phyloP scores from a whole-genome alignment of 2,329 filamentous ascomycete genomes.

The Beauveria bassiana region DNA sequence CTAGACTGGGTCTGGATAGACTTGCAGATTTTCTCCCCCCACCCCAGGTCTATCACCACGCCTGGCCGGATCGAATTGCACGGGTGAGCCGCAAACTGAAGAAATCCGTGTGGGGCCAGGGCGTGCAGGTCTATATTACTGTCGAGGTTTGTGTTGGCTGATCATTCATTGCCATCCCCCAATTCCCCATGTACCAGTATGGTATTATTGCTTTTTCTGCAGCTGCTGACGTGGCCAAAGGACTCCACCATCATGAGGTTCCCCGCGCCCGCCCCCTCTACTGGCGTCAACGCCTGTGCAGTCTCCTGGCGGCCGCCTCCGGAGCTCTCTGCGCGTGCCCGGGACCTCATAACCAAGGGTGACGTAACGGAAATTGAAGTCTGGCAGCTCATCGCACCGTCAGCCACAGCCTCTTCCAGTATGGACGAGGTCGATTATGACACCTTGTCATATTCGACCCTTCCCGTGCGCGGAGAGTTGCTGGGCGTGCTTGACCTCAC shows the following conservation, averaged over 20 bases:
- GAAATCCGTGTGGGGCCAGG: constrained; percentile 1
- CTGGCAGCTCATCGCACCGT: constrained; percentile 3
- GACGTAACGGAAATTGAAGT: constrained; percentile 6
- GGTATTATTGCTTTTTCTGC: too few relatives aligned
- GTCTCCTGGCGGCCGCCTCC: neutral
- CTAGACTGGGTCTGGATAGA: too few relatives aligned
- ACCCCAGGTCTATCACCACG: neutral
- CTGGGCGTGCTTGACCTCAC: constrained; percentile 5
- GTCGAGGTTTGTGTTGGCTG: neutral
- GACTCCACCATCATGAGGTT: constrained; percentile 3
- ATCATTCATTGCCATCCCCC: neutral
- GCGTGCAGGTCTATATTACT: constrained; percentile 1
- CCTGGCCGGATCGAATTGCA: constrained; percentile 1
- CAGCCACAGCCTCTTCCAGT: neutral
- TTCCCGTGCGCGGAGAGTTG: constrained; percentile 8
- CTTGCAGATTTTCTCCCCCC: neutral
- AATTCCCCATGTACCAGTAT: too few relatives aligned
- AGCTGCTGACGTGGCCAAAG: neutral
- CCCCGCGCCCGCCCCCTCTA: neutral
- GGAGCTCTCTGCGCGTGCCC: neutral
- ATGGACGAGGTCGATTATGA: constrained; percentile 9
- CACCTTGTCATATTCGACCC: constrained; percentile 3
- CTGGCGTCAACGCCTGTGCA: neutral
- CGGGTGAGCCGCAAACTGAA: constrained; percentile 2
- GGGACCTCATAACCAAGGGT: constrained; percentile 6